Conservation (phyloP, 176 grass and related monocot species). For the Saccharum spontaneum region DNA sequence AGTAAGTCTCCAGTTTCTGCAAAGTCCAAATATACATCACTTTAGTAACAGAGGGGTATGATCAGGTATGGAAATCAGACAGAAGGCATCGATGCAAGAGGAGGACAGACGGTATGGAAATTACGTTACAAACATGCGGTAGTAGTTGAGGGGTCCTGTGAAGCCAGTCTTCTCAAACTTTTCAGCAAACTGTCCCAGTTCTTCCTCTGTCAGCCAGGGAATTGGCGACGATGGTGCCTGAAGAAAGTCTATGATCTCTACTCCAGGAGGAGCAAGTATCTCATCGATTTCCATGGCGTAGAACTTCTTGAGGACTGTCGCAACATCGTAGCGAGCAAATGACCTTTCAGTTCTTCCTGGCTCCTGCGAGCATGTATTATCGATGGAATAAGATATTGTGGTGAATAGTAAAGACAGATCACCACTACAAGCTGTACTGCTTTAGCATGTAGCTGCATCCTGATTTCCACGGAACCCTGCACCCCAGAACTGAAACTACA, state of each 20-base stretch:
- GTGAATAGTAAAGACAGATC: not conserved
- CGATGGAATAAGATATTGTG: not conserved
- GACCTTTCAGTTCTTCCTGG: slow-evolving; percentile 63
- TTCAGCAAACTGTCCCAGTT: slow-evolving; percentile 41
- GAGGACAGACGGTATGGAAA: not conserved
- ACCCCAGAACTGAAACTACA: not conserved
- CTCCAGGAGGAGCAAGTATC: slow-evolving; percentile 50
- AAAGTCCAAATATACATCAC: slow-evolving; percentile 13
- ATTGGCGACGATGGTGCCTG: slow-evolving; percentile 36
- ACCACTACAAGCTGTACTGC: no score
- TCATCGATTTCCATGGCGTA: slow-evolving; percentile 44
- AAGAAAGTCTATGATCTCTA: slow-evolving; percentile 68
- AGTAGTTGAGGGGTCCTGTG: slow-evolving; percentile 73
- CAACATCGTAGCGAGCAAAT: slow-evolving; percentile 48
- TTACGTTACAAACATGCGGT: slow-evolving; percentile 57
- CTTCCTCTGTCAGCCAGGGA: slow-evolving; percentile 62
- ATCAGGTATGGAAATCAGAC: not conserved
- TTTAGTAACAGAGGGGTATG: not conserved
- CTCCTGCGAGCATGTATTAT: slow-evolving; percentile 35
- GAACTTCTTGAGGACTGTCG: slow-evolving; percentile 59
- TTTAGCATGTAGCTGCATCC: not conserved
- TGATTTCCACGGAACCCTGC: not conserved
- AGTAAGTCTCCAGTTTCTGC: slow-evolving; percentile 55
- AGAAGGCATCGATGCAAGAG: not conserved
- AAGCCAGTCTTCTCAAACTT: slow-evolving; percentile 75